These are phyloP conservation scores for Chlorophyllum brunneum DNA, from an alignment of 768 basidiomycete genomes.

Conservation along the genomic window DNA sequence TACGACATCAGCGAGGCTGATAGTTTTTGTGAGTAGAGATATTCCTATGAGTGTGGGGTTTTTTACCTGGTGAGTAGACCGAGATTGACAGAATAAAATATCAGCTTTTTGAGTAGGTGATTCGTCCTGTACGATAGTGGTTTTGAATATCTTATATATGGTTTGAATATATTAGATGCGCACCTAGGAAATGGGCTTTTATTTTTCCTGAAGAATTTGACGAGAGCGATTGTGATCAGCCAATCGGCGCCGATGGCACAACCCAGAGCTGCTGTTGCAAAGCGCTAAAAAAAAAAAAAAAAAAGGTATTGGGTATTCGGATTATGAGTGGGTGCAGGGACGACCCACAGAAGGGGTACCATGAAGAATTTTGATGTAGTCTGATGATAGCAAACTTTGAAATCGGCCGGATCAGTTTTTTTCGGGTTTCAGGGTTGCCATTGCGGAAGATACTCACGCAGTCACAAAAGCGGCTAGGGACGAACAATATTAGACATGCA, in stretches of 20 bases:
- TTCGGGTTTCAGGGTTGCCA: too few relatives aligned
- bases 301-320: background rate
- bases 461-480: conserved; percentile 7
- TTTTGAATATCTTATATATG: background rate
- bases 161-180: background rate
- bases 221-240: conserved; percentile 6
- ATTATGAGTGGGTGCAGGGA: background rate
- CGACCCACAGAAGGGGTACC: background rate
- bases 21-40: background rate
- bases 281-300: background rate
- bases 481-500: too few relatives aligned
- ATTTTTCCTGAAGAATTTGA: conserved; percentile 5
- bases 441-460: conserved; percentile 6
- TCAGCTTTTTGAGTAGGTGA: conserved; percentile 3
- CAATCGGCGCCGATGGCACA: conserved; percentile 11
- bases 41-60: background rate
- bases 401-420: too few relatives aligned
- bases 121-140: background rate
- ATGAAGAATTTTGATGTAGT: background rate
- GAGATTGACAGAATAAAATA: conserved; percentile 9
- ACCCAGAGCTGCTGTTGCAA: conserved; percentile 3
- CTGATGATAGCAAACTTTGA: too few relatives aligned
- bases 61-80: conserved; percentile 4
- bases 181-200: conserved; percentile 2
- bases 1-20: conserved; percentile 6